phyloP scores from a whole-genome alignment of 164 flowering plant genomes.

The Dillenia suffruticosa region DNA sequence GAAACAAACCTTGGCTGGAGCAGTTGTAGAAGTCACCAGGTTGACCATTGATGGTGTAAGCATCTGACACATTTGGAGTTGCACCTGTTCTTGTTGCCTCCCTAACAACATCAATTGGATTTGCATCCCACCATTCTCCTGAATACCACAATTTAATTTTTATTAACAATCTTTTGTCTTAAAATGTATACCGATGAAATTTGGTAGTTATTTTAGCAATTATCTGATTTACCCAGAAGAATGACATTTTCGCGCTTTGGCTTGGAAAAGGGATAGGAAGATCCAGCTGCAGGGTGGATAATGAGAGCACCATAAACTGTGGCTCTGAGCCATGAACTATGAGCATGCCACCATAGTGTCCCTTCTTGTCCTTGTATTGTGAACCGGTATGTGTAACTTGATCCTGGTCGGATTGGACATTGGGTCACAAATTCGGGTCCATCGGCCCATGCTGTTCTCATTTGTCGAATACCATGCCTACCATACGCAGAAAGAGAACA shows the following conservation, averaged over 20 bases:
- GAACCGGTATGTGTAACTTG: slow-evolving; percentile 60
- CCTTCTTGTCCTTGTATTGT: slow-evolving; percentile 63
- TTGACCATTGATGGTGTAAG: slow-evolving; percentile 91
- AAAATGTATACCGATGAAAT: no score
- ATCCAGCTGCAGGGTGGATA: slow-evolving; percentile 39
- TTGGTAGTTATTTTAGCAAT: no score
- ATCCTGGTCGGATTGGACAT: slow-evolving; percentile 67
- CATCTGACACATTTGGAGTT: slow-evolving; percentile 79
- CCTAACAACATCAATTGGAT: slow-evolving; percentile 69
- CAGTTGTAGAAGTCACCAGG: slow-evolving; percentile 92
- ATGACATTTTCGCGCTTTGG: slow-evolving; percentile 48
- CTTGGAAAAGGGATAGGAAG: slow-evolving; percentile 51
- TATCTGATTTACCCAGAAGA: slow-evolving; percentile 39
- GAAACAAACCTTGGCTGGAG: slow-evolving; percentile 58
- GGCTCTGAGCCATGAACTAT: slow-evolving; percentile 74
- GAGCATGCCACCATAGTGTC: slow-evolving; percentile 79
- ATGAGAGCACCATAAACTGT: slow-evolving; percentile 66
- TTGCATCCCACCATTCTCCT: slow-evolving; percentile 97
- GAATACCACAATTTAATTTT: slow-evolving; percentile 9
- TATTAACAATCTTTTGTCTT: not conserved
- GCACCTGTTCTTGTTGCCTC: slow-evolving; percentile 73
- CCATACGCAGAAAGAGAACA: not conserved
- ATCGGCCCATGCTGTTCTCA: slow-evolving; percentile 67
- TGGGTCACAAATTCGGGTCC: slow-evolving; percentile 72
- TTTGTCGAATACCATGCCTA: slow-evolving; percentile 67